phyloP scores from a whole-genome alignment of 768 basidiomycete species.

The Phaffia australis region DNA sequence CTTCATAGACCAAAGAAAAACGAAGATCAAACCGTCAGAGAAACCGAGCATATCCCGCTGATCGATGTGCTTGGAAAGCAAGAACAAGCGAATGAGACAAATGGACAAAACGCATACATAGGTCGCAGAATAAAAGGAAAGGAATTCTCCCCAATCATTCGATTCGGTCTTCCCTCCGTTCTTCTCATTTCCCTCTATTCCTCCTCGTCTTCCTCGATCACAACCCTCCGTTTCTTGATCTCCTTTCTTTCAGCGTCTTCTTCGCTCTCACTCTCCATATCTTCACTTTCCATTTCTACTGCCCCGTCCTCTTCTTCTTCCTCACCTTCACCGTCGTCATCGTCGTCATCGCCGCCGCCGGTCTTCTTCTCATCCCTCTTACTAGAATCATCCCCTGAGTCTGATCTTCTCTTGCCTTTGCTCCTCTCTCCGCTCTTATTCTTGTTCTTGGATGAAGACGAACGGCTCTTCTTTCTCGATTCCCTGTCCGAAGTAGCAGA shows the following conservation, averaged over 20 bases:
- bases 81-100: no score
- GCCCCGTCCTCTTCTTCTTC: constrained; percentile 18
- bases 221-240: constrained; percentile 21
- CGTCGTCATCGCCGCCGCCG: constrained; percentile 1
- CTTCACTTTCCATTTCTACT: no score
- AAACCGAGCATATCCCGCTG: no score
- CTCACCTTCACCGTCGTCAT: constrained; percentile 19
- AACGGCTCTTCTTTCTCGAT: not conserved
- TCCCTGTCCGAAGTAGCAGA: constrained; percentile 1
- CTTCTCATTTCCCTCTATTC: constrained; percentile 2
- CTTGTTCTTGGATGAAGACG: not conserved
- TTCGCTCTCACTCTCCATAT: not conserved
- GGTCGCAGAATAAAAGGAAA: no score
- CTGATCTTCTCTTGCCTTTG: not conserved
- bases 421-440: not conserved
- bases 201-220: constrained; percentile 22
- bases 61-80: no score
- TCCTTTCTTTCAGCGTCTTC: constrained; percentile 2
- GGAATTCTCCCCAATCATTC: no score
- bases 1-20: no score
- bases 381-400: no score
- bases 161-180: not conserved
- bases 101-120: no score
- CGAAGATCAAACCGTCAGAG: no score
- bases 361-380: not conserved